These are phyloP conservation scores for Venturia asperata DNA, from an alignment of 2,329 filamentous ascomycete species.

Conservation along the genomic window DNA sequence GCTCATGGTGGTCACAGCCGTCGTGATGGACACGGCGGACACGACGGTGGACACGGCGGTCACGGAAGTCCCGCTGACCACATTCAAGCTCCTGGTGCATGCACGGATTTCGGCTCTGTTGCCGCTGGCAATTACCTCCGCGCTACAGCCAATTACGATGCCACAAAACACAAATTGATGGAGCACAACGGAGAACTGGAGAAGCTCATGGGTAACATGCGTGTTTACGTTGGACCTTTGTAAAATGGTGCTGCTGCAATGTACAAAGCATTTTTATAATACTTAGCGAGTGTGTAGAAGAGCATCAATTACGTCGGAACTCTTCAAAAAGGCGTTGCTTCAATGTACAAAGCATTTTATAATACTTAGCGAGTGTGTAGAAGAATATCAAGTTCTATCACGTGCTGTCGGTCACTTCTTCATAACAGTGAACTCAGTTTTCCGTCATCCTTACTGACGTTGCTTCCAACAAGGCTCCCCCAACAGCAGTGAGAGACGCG, in stretches of 20 bases:
- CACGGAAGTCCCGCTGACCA: slow-evolving; percentile 4
- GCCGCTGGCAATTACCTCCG: not conserved
- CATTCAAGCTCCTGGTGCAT: slow-evolving; percentile 19
- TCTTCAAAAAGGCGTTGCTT: not conserved
- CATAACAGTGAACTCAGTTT: no score
- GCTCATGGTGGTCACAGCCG: not conserved
- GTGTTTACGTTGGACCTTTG: slow-evolving; percentile 17
- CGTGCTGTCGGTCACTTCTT: no score
- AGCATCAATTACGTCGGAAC: slow-evolving; percentile 11
- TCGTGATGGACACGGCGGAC: slow-evolving; percentile 10
- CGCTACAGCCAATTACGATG: slow-evolving; percentile 11
- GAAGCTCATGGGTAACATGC: slow-evolving; percentile 20
- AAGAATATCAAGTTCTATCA: no score
- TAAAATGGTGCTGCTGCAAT: not conserved
- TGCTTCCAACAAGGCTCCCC: no score
- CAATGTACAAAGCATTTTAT: no score
- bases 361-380: no score
- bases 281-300: no score
- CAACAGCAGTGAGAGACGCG: no score
- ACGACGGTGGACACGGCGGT: slow-evolving; percentile 7
- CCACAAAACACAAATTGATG: slow-evolving; percentile 11
- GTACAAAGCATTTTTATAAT: no score
- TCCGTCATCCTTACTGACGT: no score
- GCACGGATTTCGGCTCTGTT: slow-evolving; percentile 17
- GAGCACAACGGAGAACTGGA: slow-evolving; percentile 19